Evolutionary conservation across 2,329 filamentous ascomycete genomes (phyloP), one percentile per base, ranked within the genome.

Genomic region (Atkinsonella texensis): DNA sequence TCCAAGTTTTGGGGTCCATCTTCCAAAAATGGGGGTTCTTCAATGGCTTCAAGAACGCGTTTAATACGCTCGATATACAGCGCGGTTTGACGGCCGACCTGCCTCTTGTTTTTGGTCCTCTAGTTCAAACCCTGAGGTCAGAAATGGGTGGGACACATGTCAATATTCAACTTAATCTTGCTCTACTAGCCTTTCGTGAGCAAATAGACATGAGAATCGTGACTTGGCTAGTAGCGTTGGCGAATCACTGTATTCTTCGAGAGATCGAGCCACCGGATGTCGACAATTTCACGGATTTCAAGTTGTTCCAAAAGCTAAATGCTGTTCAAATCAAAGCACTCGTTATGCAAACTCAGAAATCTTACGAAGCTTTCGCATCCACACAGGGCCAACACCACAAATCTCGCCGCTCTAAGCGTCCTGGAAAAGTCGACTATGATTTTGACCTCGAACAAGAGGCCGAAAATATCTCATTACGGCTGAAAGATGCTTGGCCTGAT

Each of bases 141-240:
- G 9, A 11, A 18, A 13, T 33, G 12, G 45, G 13, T 18, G 11
- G 9, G 15, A 35, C 31, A 35, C 23, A 35, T 20, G n/a, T 11
- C 45, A 18, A 38, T 17, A 18, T n/a, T 4, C 45, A 38, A 17
- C 6, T 47, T n/a, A 47, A 31, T n/a, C 45, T 47, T 35, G 45
- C 45, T 15, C 8, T 47, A 15, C 45, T 47, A 3, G 45, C 45
- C 3, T 47, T 47, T 38, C 11, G 31, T 18, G 10, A 38, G 10
- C 4, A 35, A 12, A 18, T 15, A 28, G 32, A 47, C 11, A 17
- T 17, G 31, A 12, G 32, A 17, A 35, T 47, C 4, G 8, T 47
- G 23, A 2, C 28, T 40, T 51, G 42, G 35, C 33, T 52, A n/a
- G 51, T 52, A 12, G 38, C 46, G 18, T 35, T 52, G 46, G 46